Conservation (phyloP, 805 yeast species). For the Saccharomyces mikatae region DNA sequence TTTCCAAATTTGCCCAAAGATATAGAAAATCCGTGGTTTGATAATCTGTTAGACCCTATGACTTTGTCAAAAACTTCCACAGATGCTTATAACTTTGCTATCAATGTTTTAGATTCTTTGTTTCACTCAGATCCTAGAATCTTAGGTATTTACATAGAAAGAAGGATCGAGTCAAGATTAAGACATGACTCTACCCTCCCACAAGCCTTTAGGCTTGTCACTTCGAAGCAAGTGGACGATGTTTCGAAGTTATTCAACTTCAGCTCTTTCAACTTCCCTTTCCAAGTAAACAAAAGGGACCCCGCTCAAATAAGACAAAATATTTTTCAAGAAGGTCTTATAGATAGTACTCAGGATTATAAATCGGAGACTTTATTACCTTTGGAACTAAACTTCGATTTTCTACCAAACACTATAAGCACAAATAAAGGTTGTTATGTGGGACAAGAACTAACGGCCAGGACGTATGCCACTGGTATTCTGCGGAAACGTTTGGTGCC, state of each 20-base stretch:
- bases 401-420: slow-evolving; percentile 63
- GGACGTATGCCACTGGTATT: slow-evolving; percentile 76
- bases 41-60: slow-evolving; percentile 21
- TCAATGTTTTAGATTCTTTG: slow-evolving; percentile 15
- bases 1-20: slow-evolving; percentile 16
- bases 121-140: slow-evolving; percentile 12
- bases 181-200: slow-evolving; percentile 63
- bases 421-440: slow-evolving; percentile 91
- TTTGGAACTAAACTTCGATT: slow-evolving; percentile 73
- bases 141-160: slow-evolving; percentile 14
- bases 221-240: slow-evolving; percentile 20
- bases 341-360: slow-evolving; percentile 47
- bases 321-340: slow-evolving; percentile 40
- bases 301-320: slow-evolving; percentile 35
- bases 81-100: slow-evolving; percentile 16
- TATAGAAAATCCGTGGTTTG: slow-evolving; percentile 25
- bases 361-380: slow-evolving; percentile 55
- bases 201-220: slow-evolving; percentile 52
- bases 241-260: slow-evolving; percentile 23
- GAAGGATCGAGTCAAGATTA: slow-evolving; percentile 35
- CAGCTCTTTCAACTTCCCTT: slow-evolving; percentile 21
- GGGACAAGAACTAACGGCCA: slow-evolving; percentile 90
- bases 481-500: slow-evolving; percentile 82
- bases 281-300: slow-evolving; percentile 8
- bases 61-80: slow-evolving; percentile 15